Conservation (phyloP, 2,329 filamentous ascomycete species). For the Sporothrix inflata region DNA sequence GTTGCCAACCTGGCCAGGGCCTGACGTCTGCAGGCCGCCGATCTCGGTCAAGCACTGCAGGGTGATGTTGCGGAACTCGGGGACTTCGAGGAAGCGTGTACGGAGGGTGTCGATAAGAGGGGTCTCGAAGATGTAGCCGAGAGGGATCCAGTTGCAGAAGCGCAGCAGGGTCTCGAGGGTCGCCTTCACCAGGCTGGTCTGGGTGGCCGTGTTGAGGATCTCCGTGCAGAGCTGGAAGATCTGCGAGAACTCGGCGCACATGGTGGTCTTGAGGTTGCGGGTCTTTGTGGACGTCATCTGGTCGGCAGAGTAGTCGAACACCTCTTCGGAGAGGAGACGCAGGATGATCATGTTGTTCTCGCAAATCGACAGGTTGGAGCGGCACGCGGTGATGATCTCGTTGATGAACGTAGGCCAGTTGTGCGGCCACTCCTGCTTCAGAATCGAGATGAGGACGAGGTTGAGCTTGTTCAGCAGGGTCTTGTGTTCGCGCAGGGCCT, state of each 20-base stretch:
- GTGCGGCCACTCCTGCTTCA: constrained; percentile 99
- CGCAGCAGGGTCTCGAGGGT: constrained; percentile 93
- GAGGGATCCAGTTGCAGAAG: constrained; percentile 98
- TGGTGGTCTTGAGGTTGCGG: constrained; percentile 93
- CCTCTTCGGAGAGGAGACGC: constrained; percentile 91
- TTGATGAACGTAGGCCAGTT: constrained; percentile 99
- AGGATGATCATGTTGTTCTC: constrained; percentile 99
- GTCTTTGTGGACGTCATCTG: constrained; percentile 99
- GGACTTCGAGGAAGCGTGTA: constrained; percentile 87
- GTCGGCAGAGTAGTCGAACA: constrained; percentile 98
- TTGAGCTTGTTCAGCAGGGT: constrained; percentile 98
- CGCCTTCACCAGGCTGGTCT: constrained; percentile 89
- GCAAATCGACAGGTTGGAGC: constrained; percentile 94
- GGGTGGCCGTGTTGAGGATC: constrained; percentile 83
- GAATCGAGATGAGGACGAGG: constrained; percentile 91
- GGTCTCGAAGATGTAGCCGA: constrained; percentile 99
- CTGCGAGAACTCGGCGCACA: constrained; percentile 97
- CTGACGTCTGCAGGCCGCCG: constrained; percentile 84
- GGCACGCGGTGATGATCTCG: constrained; percentile 96
- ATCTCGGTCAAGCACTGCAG: constrained; percentile 98
- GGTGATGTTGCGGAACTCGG: constrained; percentile 95
- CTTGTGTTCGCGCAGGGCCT: constrained; percentile 79
- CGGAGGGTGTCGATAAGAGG: constrained; percentile 92
- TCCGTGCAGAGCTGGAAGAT: constrained; percentile 98
- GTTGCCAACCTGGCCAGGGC: constrained; percentile 65